Evolutionary conservation across 257 asterid genomes (phyloP).

Genomic region (Solanum pimpinellifolium): DNA sequence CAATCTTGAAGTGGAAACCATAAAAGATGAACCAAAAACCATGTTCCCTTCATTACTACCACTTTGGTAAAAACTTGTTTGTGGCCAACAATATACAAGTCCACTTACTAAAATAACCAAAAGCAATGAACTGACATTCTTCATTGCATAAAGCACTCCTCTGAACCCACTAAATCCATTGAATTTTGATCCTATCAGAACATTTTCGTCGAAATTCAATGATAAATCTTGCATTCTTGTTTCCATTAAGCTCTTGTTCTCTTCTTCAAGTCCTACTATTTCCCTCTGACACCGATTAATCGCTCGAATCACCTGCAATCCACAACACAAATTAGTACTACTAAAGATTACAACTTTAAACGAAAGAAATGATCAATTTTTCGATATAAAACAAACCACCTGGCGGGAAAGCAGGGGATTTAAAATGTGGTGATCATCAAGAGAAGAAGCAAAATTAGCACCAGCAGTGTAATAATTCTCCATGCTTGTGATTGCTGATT

Average conservation of each 20-base stretch:
- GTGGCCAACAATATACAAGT: constrained; percentile 59
- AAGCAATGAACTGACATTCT: constrained; percentile 59
- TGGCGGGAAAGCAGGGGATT: constrained; percentile 59
- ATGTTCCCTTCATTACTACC: constrained; percentile 18
- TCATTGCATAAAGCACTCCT: constrained; percentile 62
- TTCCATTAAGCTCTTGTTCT: constrained; percentile 48
- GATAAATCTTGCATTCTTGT: constrained; percentile 37
- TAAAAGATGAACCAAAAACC: constrained; percentile 22
- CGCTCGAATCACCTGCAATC: constrained; percentile 43
- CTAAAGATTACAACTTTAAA: neutral
- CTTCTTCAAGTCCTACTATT: constrained; percentile 44
- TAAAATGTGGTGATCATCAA: constrained; percentile 28
- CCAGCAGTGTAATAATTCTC: constrained; percentile 40
- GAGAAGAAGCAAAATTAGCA: constrained; percentile 28
- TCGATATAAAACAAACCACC: constrained; percentile 11
- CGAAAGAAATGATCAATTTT: too few species aligned
- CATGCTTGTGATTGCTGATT: constrained; percentile 43
- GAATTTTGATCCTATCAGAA: constrained; percentile 38
- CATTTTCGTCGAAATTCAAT: constrained; percentile 37
- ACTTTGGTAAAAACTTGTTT: constrained; percentile 32
- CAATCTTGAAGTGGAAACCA: constrained; percentile 46
- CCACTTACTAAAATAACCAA: constrained; percentile 50
- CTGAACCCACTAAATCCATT: constrained; percentile 62
- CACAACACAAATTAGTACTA: neutral
- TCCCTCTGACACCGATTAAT: constrained; percentile 56